Evolutionary conservation across 2,329 filamentous ascomycete genomes (phyloP).

Genomic region (Aspergillus tubingensis): DNA sequence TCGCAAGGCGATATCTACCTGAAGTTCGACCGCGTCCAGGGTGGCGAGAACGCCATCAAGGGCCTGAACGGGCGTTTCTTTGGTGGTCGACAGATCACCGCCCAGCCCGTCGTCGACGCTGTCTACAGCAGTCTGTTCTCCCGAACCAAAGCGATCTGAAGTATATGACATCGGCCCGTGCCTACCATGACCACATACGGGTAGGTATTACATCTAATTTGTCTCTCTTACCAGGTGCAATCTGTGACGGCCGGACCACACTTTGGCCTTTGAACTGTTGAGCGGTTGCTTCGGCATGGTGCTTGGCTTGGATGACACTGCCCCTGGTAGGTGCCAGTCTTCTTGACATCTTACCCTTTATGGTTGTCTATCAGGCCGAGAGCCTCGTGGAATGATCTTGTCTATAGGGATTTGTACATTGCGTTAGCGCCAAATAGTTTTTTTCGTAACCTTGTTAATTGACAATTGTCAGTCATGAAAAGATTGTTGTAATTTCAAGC

Average conservation of each 20-base stretch:
- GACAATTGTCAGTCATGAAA: too few species aligned
- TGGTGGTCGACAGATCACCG: slow-evolving; percentile 87
- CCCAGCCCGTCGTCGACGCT: slow-evolving; percentile 93
- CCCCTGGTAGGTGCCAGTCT: slow-evolving; percentile 41
- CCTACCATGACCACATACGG: slow-evolving; percentile 15
- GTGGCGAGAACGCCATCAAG: slow-evolving; percentile 96
- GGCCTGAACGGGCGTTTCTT: slow-evolving; percentile 97
- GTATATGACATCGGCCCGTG: slow-evolving; percentile 3
- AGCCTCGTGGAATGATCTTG: slow-evolving; percentile 31
- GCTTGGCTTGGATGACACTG: slow-evolving; percentile 34
- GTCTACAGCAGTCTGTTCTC: slow-evolving; percentile 98
- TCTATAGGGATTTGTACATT: slow-evolving; percentile 29
- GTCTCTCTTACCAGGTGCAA: slow-evolving; percentile 29
- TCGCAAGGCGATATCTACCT: slow-evolving; percentile 96
- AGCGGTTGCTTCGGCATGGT: slow-evolving; percentile 24
- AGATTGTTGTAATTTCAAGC: too few species aligned
- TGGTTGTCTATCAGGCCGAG: slow-evolving; percentile 23
- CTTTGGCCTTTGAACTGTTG: slow-evolving; percentile 15
- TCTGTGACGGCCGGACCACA: slow-evolving; percentile 21
- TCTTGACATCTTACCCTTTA: slow-evolving; percentile 25
- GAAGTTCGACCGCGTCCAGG: slow-evolving; percentile 94
- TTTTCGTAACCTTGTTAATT: slow-evolving; percentile 2
- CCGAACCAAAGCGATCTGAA: slow-evolving; percentile 75
- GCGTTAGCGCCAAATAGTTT: slow-evolving; percentile 19
- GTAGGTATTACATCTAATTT: slow-evolving; percentile 35